These are phyloP conservation scores for Termitomyces sp. DNA, from an alignment of 768 basidiomycete genomes.

Conservation along the genomic window DNA sequence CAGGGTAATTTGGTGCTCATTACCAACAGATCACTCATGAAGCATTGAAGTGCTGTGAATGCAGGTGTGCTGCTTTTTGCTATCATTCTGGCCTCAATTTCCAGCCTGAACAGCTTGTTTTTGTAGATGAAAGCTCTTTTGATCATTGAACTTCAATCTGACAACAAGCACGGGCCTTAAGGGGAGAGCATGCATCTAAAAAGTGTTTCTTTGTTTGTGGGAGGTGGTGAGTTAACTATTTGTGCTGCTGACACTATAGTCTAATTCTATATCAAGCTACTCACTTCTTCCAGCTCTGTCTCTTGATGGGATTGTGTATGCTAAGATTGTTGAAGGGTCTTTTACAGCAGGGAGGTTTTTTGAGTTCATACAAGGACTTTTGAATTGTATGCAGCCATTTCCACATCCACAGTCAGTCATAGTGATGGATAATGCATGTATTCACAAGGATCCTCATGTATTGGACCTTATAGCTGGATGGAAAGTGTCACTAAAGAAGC, in stretches of 20 bases:
- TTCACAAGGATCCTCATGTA: constrained; percentile 17
- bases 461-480: constrained; percentile 10
- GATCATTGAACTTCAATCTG: constrained; percentile 21
- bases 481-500: not conserved
- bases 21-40: not conserved
- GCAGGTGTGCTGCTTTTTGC: not conserved
- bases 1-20: not conserved
- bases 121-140: constrained; percentile 29
- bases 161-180: constrained; percentile 23
- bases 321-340: constrained; percentile 10
- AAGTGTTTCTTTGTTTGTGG: constrained; percentile 26
- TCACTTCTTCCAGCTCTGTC: constrained; percentile 16
- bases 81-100: not conserved
- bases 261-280: constrained; percentile 3
- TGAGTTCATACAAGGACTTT: constrained; percentile 9
- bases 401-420: constrained; percentile 13
- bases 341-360: constrained; percentile 1
- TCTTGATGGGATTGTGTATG: constrained; percentile 4
- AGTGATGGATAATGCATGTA: constrained; percentile 18
- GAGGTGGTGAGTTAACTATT: constrained; percentile 12
- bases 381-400: constrained; percentile 15
- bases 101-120: constrained; percentile 20
- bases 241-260: not conserved
- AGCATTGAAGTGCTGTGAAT: not conserved
- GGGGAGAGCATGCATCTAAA: constrained; percentile 19